Base-by-base conservation (phyloP, 2,329 filamentous ascomycete species). In the Neurospora sp. region DNA sequence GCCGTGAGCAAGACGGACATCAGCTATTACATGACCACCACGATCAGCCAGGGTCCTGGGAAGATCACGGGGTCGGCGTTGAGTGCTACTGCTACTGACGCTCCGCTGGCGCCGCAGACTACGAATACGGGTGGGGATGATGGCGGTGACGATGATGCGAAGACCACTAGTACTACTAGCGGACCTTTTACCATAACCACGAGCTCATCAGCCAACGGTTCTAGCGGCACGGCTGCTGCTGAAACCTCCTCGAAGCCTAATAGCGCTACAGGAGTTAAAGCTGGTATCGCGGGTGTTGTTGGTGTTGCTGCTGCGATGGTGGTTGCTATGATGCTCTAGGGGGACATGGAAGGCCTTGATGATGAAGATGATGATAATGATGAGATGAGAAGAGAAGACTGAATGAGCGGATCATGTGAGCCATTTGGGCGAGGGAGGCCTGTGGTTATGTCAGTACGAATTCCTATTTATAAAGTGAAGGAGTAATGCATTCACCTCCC, bases 11-110 rank as follows among this genome's bases (percentile, higher is more conserved):
- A 80, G 74, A 79, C 81, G 52, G 81, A 78, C n/a, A 78, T 82
- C 11, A 81, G 79, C 70, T 71, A 82, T 39, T 83, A 84, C 73
- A 83, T 80, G 75, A 83, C 82, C 7, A 74, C 78, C 2, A 79
- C 72, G 28, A 79, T 76, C 1, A 70, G 71, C 5, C 81, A 82
- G 71, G 81, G 82, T 0, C 78, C 79, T 1, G 82, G 83, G 19
- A 69, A 74, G 17, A 82, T 84, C 70, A 83, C 81, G 38, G 82
- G 82, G 13, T 78, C 76, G 52, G 80, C 80, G 9, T 77, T 79
- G 23, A 75, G 74, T 11, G 80, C 80, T 11, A 80, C 79, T 6
- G 76, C 75, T 43, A 78, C 76, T 58, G 46, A 58, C 17, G 46
- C 19, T 74, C 70, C n/a, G 38, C 52, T 39, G 69, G 67, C 38